phyloP scores from a whole-genome alignment of 2,329 filamentous ascomycete genomes.

The Cladosporium sp. region DNA sequence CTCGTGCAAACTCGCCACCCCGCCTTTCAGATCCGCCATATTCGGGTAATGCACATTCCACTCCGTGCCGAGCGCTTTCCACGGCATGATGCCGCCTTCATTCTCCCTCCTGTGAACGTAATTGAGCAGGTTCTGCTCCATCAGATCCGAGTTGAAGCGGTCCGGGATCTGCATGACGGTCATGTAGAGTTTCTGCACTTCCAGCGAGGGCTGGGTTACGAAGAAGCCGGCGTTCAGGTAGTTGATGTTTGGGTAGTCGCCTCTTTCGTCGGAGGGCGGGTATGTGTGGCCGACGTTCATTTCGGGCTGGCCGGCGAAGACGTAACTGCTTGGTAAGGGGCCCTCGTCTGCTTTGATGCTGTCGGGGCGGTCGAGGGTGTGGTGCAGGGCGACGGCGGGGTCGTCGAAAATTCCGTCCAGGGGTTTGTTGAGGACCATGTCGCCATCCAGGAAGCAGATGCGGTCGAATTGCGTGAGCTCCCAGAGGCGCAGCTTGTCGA shows the following conservation, averaged over 20 bases:
- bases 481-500: constrained; percentile 38
- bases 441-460: constrained; percentile 34
- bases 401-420: constrained; percentile 34
- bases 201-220: constrained; percentile 29
- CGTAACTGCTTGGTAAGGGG: constrained; percentile 29
- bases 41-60: constrained; percentile 38
- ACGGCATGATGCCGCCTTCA: constrained; percentile 37
- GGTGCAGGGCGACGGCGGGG: constrained; percentile 19
- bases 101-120: constrained; percentile 28
- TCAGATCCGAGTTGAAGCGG: constrained; percentile 31
- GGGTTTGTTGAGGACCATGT: constrained; percentile 27
- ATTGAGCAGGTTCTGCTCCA: constrained; percentile 37
- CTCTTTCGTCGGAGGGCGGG: constrained; percentile 29
- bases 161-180: constrained; percentile 27
- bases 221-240: constrained; percentile 39
- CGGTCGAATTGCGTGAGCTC: constrained; percentile 35
- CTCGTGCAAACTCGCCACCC: constrained; percentile 35
- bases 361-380: constrained; percentile 16
- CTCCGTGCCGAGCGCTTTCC: constrained; percentile 32
- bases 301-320: constrained; percentile 33
- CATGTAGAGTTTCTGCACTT: constrained; percentile 32
- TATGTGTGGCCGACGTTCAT: constrained; percentile 31
- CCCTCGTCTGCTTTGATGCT: constrained; percentile 22
- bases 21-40: constrained; percentile 33
- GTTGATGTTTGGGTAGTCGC: constrained; percentile 27